Base-by-base conservation (phyloP, 2,329 filamentous ascomycete genomes). In the Stagonosporopsis vannaccii region DNA sequence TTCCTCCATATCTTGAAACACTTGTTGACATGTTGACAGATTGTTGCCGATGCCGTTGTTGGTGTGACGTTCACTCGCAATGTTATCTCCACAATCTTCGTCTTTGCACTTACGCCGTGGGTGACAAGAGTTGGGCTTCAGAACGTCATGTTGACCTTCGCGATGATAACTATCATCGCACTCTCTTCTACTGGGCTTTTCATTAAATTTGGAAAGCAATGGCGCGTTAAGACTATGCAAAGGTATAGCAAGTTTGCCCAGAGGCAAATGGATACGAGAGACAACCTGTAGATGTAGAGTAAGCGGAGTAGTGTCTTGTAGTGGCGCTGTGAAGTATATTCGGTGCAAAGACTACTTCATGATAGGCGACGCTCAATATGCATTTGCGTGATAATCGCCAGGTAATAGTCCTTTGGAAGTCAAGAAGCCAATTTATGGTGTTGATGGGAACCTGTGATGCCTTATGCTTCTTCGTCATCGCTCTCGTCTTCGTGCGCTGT, bases 101-200 rank as follows among this genome's bases (percentile, higher is more conserved):
- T 82, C n/a, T 82, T 83, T 59, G 79, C 77, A 0, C 67, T 81
- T 15, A 69, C 74, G 0, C 76, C 78, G 1, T 81, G 80, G 77
- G 73, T 77, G 4, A 49, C 49, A 7, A 51, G 28, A 22, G 56
- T 59, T 6, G 44, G 45, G 11, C 44, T 58, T 3, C 51, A 58
- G 1, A 56, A 61, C 20, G 55, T 58, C 11, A 53, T 61, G 54
- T 41, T 61, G 35, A 61, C 51, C 7, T 61, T 58, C n/a, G 51
- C 52, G 13, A 41, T 59, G 12, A 59, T 54, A 8, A 44, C 45
- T 20, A 22, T 55, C 2, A 1, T 58, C 35, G 25, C 49, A 2
- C 45, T 60, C 30, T 41, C 37, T 40, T 48, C 54, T 6, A 53
- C 49, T n/a, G 54, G 49, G 8, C 9, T 60, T 7, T 44, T 60